phyloP scores from a whole-genome alignment of 768 basidiomycete species.

The Russula olivacea region DNA sequence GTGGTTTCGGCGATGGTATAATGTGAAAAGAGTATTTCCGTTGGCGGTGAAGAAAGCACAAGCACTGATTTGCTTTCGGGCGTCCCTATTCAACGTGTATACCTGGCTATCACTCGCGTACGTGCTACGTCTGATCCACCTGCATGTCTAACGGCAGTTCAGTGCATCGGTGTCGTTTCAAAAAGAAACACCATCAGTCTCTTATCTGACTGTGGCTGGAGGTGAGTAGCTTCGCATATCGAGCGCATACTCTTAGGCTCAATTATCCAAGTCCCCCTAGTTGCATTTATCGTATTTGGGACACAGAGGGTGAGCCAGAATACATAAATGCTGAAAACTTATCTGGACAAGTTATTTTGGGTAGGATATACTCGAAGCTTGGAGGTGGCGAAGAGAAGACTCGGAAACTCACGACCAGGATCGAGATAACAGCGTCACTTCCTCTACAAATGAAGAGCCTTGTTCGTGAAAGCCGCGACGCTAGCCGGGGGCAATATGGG shows the following conservation, averaged over 20 bases:
- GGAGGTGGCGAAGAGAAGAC: constrained; percentile 19
- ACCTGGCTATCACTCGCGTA: constrained; percentile 16
- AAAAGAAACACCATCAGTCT: constrained; percentile 27
- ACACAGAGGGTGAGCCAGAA: constrained; percentile 39
- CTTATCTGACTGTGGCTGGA: constrained; percentile 47
- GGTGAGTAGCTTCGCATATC: constrained; percentile 32
- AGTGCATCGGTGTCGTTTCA: neutral
- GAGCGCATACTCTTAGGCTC: constrained; percentile 9
- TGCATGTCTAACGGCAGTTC: neutral
- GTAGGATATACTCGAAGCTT: constrained; percentile 38
- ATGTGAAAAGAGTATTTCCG: constrained; percentile 38
- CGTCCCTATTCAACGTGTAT: constrained; percentile 25
- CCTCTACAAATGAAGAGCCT: neutral
- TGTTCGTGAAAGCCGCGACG: neutral
- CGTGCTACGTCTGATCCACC: neutral
- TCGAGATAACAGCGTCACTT: neutral
- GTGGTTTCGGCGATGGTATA: constrained; percentile 38
- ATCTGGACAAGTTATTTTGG: neutral
- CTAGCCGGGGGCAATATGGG: neutral
- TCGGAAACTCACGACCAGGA: neutral
- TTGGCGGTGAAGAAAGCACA: constrained; percentile 37
- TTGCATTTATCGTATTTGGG: constrained; percentile 44
- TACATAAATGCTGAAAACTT: neutral
- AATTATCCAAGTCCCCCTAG: constrained; percentile 44
- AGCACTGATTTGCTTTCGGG: constrained; percentile 35